Evolutionary conservation across 768 basidiomycete genomes (phyloP).

Genomic region (Podaxis sp.): DNA sequence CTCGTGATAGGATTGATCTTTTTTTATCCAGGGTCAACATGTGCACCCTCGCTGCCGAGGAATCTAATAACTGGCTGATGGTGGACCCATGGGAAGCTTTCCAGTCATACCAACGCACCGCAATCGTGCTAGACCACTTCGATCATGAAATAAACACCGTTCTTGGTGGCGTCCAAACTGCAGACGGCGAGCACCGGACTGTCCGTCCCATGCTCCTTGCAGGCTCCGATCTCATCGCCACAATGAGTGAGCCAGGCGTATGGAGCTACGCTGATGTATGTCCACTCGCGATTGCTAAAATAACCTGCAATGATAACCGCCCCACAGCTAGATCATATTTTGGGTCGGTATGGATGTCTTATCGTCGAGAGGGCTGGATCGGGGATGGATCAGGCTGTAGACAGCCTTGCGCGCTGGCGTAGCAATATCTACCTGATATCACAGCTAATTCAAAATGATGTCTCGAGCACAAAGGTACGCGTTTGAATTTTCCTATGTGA

Average conservation of each 20-base stretch:
- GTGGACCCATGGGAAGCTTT: constrained; percentile 98
- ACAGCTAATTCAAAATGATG: constrained; percentile 96
- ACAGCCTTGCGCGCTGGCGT: constrained; percentile 71
- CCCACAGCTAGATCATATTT: constrained; percentile 86
- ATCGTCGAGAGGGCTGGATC: constrained; percentile 96
- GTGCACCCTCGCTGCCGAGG: constrained; percentile 87
- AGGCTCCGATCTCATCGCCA: constrained; percentile 96
- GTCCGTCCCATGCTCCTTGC: constrained; percentile 93
- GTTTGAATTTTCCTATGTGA: background rate
- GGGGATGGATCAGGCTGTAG: constrained; percentile 81
- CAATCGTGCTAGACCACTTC: constrained; percentile 96
- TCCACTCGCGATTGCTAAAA: constrained; percentile 20
- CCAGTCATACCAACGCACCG: constrained; percentile 93
- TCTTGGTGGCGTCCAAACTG: constrained; percentile 72
- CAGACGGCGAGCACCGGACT: constrained; percentile 70
- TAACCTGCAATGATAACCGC: constrained; percentile 1
- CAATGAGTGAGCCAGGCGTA: constrained; percentile 98
- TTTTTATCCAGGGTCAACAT: constrained; percentile 65
- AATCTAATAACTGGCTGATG: constrained; percentile 94
- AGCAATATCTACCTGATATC: constrained; percentile 89
- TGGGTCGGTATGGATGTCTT: constrained; percentile 91
- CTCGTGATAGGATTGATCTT: constrained; percentile 21
- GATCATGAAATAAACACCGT: constrained; percentile 90
- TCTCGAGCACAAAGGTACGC: constrained; percentile 87
- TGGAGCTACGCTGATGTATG: constrained; percentile 94